phyloP scores from a whole-genome alignment of 2,329 filamentous ascomycete species.

The Fusarium brevicatenulatum region DNA sequence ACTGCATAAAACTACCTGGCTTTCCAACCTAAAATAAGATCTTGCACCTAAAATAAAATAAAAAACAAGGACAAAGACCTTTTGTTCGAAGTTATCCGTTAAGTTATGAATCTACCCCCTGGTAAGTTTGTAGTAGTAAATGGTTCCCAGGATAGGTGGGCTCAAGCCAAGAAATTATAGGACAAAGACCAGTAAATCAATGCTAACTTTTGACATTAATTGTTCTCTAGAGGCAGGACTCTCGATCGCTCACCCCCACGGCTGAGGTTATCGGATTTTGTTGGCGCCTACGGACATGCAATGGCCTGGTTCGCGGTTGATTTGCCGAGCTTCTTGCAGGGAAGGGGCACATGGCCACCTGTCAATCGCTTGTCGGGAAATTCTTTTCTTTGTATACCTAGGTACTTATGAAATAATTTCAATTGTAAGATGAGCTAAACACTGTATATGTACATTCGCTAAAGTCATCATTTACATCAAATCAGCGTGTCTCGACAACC shows the following conservation, averaged over 20 bases:
- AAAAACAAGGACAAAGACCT: not conserved
- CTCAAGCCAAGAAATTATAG: not conserved
- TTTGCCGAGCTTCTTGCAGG: not conserved
- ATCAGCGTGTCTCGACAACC: not conserved
- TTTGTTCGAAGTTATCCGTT: not conserved
- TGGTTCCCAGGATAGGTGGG: not conserved
- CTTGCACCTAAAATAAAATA: not conserved
- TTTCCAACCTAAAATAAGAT: not conserved
- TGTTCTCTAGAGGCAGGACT: not conserved
- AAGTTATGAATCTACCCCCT: not conserved
- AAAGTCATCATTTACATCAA: not conserved
- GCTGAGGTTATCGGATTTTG: not conserved
- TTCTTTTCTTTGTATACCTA: not conserved
- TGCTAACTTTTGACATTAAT: not conserved
- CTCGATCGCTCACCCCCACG: not conserved
- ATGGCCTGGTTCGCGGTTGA: not conserved
- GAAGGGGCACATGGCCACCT: not conserved
- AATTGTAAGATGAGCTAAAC: not conserved
- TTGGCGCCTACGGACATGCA: not conserved
- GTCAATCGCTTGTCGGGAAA: not conserved
- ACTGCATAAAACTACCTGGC: not conserved
- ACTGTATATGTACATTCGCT: conserved; percentile 1
- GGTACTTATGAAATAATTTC: not conserved
- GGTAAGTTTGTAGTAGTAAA: not conserved
- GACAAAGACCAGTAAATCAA: not conserved